Conservation (phyloP, 208 protist species). For the Crithidia thermophila region DNA sequence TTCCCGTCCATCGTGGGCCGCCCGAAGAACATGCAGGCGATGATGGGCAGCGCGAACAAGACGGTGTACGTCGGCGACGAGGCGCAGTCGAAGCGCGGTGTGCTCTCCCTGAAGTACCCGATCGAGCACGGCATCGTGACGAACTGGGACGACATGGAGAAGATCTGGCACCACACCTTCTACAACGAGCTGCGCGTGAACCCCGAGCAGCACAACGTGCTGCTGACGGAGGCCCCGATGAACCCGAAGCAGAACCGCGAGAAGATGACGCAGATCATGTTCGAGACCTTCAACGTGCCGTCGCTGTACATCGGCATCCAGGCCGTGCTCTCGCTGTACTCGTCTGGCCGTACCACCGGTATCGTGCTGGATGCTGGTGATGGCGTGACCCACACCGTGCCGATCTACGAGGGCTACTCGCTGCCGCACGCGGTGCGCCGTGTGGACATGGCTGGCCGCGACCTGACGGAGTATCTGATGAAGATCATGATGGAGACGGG, state of each 20-base stretch:
- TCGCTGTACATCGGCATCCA: slow-evolving; percentile 95
- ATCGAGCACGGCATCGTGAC: slow-evolving; percentile 97
- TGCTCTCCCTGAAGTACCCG: slow-evolving; percentile 94
- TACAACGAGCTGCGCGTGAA: slow-evolving; percentile 98
- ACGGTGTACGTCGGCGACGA: slow-evolving; percentile 95
- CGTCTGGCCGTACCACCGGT: slow-evolving; percentile 91
- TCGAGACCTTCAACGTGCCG: slow-evolving; percentile 92
- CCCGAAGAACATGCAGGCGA: slow-evolving; percentile 93
- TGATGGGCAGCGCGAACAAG: slow-evolving; percentile 96
- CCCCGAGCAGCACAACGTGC: slow-evolving; percentile 98
- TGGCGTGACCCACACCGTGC: slow-evolving; percentile 93
- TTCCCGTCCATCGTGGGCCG: slow-evolving; percentile 97
- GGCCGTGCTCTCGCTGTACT: slow-evolving; percentile 97
- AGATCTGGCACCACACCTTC: slow-evolving; percentile 99
- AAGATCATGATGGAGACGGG: slow-evolving; percentile 96
- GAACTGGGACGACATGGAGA: slow-evolving; percentile 99
- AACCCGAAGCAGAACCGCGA: slow-evolving; percentile 94
- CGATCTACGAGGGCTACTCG: slow-evolving; percentile 94
- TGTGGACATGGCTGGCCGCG: slow-evolving; percentile 93
- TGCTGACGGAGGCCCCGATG: slow-evolving; percentile 92
- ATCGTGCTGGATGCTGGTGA: slow-evolving; percentile 95
- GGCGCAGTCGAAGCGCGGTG: slow-evolving; percentile 94
- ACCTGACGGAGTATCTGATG: slow-evolving; percentile 96
- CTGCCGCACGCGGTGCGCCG: slow-evolving; percentile 87
- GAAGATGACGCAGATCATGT: slow-evolving; percentile 97